Evolutionary conservation across 768 basidiomycete genomes (phyloP).

Genomic region (Daedaleopsis sinensis): DNA sequence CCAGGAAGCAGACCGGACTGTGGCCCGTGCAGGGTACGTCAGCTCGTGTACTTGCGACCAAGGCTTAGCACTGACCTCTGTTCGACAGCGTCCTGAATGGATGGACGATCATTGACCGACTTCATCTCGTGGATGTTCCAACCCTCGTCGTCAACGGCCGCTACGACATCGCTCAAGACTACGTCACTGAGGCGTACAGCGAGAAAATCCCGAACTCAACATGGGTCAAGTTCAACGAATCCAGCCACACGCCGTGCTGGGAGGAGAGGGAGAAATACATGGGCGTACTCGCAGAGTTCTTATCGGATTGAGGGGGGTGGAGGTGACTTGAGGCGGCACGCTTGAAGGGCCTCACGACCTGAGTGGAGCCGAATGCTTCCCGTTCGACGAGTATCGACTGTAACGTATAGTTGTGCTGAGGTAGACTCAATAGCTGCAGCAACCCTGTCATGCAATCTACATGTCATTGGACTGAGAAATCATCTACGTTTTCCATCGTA

Average conservation of each 20-base stretch:
- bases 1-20: not conserved
- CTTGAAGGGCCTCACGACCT: too few species aligned
- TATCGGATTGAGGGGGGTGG: too few species aligned
- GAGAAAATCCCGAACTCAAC: slow-evolving; percentile 27
- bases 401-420: too few species aligned
- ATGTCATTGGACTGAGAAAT: too few species aligned
- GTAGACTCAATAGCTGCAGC: too few species aligned
- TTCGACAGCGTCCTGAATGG: slow-evolving; percentile 25
- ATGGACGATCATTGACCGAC: slow-evolving; percentile 31
- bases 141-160: slow-evolving; percentile 33
- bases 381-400: too few species aligned
- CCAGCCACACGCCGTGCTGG: slow-evolving; percentile 33
- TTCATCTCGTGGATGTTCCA: slow-evolving; percentile 25
- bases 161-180: slow-evolving; percentile 33
- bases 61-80: not conserved
- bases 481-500: too few species aligned
- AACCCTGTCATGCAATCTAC: too few species aligned
- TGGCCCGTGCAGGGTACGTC: not conserved
- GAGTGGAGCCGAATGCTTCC: too few species aligned
- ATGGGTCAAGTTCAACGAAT: slow-evolving; percentile 33
- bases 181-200: slow-evolving; percentile 24
- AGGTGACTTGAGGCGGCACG: too few species aligned
- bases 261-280: slow-evolving; percentile 34
- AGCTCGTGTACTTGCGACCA: not conserved
- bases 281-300: slow-evolving; percentile 21